Evolutionary conservation across 805 yeast species (phyloP).

Genomic region (Peterozyma xylosa): DNA sequence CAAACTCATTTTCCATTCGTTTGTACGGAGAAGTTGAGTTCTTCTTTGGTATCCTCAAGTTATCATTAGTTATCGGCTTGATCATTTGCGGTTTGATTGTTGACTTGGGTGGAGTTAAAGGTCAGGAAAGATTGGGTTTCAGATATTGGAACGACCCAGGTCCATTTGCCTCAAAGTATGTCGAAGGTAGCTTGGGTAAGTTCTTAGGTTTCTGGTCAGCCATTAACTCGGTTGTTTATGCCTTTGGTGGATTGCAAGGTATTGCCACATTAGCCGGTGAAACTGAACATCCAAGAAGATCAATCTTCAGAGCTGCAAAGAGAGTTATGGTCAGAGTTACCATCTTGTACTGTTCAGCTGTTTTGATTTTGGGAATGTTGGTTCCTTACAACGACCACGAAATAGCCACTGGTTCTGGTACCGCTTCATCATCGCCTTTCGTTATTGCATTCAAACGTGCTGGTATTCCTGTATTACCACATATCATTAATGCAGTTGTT

Average conservation of each 20-base stretch:
- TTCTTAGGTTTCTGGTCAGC: slow-evolving; percentile 22
- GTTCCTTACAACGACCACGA: slow-evolving; percentile 45
- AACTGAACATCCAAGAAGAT: slow-evolving; percentile 41
- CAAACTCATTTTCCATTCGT: slow-evolving; percentile 29
- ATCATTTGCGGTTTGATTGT: slow-evolving; percentile 35
- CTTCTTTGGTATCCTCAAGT: slow-evolving; percentile 37
- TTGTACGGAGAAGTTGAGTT: slow-evolving; percentile 42
- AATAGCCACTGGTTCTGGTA: slow-evolving; percentile 8
- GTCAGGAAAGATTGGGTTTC: slow-evolving; percentile 23
- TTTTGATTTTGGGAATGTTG: slow-evolving; percentile 41
- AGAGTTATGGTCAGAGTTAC: slow-evolving; percentile 47
- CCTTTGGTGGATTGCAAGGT: slow-evolving; percentile 70
- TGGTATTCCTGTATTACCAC: slow-evolving; percentile 26
- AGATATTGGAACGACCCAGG: slow-evolving; percentile 25
- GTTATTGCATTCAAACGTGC: slow-evolving; percentile 29
- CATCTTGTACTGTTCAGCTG: slow-evolving; percentile 41
- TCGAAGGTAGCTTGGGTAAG: slow-evolving; percentile 19
- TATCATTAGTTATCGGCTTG: slow-evolving; percentile 36
- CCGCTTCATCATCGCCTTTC: slow-evolving; percentile 28
- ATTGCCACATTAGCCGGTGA: slow-evolving; percentile 50
- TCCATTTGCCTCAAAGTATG: slow-evolving; percentile 22
- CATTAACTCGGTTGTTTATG: slow-evolving; percentile 60
- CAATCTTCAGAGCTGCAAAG: slow-evolving; percentile 44
- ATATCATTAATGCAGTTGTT: slow-evolving; percentile 29
- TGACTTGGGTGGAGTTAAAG: slow-evolving; percentile 43